Evolutionary conservation across 164 flowering plant genomes (phyloP), one percentile per base, ranked within the genome.

Genomic region (Liriodendron chinense): DNA sequence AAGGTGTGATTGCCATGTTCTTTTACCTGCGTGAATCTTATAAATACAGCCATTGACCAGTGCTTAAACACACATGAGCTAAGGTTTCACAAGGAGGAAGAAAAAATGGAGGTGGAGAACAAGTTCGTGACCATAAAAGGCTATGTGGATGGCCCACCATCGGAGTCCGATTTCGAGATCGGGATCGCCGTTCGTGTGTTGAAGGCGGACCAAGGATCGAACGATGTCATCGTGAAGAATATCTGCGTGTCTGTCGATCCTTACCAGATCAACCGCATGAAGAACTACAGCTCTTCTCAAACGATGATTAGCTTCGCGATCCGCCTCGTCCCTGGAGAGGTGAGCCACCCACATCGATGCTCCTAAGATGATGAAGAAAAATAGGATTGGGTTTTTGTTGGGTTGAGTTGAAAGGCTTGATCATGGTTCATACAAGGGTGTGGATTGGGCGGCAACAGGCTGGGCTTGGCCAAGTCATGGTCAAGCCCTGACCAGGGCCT

Each of bases 191-290:
- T 68, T 5, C 28, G 89, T 24, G n/a, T 70, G 34, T 76, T 88
- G 1, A 62, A 70, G 0, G 47, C 76, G 7, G 69, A n/a, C 16
- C 75, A 73, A 3, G 86, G 85, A 0, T 84, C 87, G 10, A 77
- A 77, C 9, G 82, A 81, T 59, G 81, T 89, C 16, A 75, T 87
- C 9, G 89, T 91, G 14, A 89, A 89, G 70, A 91, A 87, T 74
- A 77, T 90, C 21, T 87, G 85, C 28, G 77, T 93, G 0, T 93
- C 98, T 0, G 82, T 91, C 50, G 96, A 93, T 78, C 96, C 98
- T 47, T 93, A 93, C 80, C 92, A 90, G 82, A 2, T 91, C 7
- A 91, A 91, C 80, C 89, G 96, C 48, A 88, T 93, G 92, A 90
- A 90, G 81, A 77, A 77, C 43, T 25, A 65, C 34, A 86, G 91